Evolutionary conservation across 176 grass and related monocot species (phyloP).

Genomic region (Elaeis guineensis): DNA sequence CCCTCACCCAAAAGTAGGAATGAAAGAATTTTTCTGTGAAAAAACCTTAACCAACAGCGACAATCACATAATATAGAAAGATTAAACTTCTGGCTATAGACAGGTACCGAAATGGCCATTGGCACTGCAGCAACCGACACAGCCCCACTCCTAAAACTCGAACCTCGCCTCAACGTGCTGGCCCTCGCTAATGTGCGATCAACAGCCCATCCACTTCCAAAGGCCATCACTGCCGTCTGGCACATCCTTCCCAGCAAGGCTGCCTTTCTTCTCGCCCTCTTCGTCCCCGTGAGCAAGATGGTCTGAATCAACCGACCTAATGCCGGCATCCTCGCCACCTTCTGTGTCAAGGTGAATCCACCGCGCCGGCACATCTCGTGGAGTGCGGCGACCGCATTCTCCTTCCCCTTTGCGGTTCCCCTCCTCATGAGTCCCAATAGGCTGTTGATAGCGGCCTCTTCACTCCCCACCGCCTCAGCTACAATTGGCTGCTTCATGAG

Average conservation of each 20-base stretch:
- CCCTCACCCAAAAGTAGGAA: too few relatives aligned
- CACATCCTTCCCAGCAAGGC: constrained; percentile 65
- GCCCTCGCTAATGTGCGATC: constrained; percentile 48
- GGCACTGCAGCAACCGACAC: constrained; percentile 12
- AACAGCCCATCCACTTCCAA: constrained; percentile 39
- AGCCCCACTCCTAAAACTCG: constrained; percentile 9
- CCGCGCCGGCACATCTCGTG: constrained; percentile 80
- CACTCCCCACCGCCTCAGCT: constrained; percentile 49
- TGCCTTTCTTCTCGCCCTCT: constrained; percentile 89
- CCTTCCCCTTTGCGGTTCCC: constrained; percentile 89
- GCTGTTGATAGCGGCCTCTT: constrained; percentile 46
- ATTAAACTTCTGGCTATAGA: neutral
- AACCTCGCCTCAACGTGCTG: constrained; percentile 1
- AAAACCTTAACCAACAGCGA: too few relatives aligned
- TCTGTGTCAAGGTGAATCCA: constrained; percentile 41
- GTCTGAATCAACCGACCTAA: constrained; percentile 56
- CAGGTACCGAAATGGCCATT: constrained; percentile 11
- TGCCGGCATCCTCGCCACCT: constrained; percentile 46
- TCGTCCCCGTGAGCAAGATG: constrained; percentile 59
- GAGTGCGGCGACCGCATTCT: constrained; percentile 86
- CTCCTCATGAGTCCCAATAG: constrained; percentile 72
- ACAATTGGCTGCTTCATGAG: constrained; percentile 70
- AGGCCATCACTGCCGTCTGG: constrained; percentile 41
- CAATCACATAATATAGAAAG: neutral
- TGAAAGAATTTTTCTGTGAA: too few relatives aligned